A percentile compares a stretch with the other conserved stretches of the same genome.
Conservation (phyloP, 371 early-diverging fungal species). For the Nosema granulosis region DNA sequence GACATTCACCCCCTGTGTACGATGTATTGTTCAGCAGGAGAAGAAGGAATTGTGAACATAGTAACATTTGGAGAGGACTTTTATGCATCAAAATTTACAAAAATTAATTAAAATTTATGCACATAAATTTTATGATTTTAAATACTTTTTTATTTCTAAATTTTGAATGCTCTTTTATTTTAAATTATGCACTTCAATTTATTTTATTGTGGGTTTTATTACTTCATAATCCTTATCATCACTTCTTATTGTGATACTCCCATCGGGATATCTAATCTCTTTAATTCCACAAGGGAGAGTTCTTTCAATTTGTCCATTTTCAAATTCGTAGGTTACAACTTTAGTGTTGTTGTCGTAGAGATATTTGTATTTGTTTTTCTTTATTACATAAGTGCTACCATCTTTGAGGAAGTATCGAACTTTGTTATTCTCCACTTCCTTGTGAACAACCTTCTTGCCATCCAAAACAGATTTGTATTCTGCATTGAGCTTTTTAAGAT, state of each 20-base stretch:
- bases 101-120: constrained; percentile 35
- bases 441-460: constrained; percentile 64
- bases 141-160: background rate
- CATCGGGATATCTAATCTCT: constrained; percentile 66
- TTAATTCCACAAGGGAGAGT: constrained; percentile 66
- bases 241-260: constrained; percentile 63
- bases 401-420: constrained; percentile 66
- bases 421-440: constrained; percentile 60
- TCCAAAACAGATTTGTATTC: constrained; percentile 59
- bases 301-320: constrained; percentile 68
- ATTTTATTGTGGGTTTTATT: too few species aligned
- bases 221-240: constrained; percentile 66
- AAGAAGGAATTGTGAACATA: constrained; percentile 57
- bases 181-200: background rate
- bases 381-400: constrained; percentile 66
- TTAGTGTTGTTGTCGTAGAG: constrained; percentile 65
- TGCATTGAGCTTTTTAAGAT: constrained; percentile 59
- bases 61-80: constrained; percentile 58
- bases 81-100: constrained; percentile 51
- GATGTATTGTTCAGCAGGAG: constrained; percentile 67
- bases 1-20: constrained; percentile 88
- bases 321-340: constrained; percentile 68
- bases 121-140: background rate
- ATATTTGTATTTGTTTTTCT: constrained; percentile 65
- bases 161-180: background rate